Conservation (phyloP, 768 basidiomycete genomes). For the Amanita rimosa region DNA sequence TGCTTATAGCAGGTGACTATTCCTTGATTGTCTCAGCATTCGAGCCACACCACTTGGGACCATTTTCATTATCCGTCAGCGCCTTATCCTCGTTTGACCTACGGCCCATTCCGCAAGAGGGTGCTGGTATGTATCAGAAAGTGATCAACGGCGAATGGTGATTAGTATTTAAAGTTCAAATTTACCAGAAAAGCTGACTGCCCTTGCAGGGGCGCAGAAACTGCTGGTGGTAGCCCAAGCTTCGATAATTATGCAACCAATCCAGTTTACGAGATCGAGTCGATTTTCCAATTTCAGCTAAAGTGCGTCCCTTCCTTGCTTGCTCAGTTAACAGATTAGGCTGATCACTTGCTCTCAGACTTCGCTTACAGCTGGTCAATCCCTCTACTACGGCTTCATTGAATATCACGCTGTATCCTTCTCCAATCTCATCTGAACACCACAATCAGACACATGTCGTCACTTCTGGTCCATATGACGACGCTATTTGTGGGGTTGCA, state of each 20-base stretch:
- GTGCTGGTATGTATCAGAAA: conserved; percentile 83
- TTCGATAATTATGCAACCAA: conserved; percentile 55
- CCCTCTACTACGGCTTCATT: conserved; percentile 33
- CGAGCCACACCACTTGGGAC: conserved; percentile 56
- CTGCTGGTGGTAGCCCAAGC: conserved; percentile 61
- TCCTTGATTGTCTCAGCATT: conserved; percentile 82
- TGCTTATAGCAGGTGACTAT: conserved; percentile 57
- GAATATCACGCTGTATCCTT: conserved; percentile 49
- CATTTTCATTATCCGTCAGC: conserved; percentile 54
- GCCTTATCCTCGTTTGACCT: conserved; percentile 53
- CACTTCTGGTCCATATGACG: conserved; percentile 77
- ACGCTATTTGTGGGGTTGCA: conserved; percentile 60
- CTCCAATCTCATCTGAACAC: conserved; percentile 15
- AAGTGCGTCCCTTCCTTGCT: conserved; percentile 31
- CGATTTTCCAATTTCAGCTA: conserved; percentile 41
- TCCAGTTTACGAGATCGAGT: conserved; percentile 53
- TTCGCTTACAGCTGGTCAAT: conserved; percentile 54
- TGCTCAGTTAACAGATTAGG: not conserved
- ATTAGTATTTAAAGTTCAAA: not conserved
- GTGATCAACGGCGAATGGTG: conserved; percentile 66
- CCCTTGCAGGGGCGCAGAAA: conserved; percentile 35
- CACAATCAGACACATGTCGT: conserved; percentile 25
- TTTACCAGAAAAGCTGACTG: not conserved
- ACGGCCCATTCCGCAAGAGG: conserved; percentile 66
- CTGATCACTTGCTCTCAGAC: conserved; percentile 25